Conservation (phyloP, 176 grass and related monocot species). For the Pontederia paniculata region DNA sequence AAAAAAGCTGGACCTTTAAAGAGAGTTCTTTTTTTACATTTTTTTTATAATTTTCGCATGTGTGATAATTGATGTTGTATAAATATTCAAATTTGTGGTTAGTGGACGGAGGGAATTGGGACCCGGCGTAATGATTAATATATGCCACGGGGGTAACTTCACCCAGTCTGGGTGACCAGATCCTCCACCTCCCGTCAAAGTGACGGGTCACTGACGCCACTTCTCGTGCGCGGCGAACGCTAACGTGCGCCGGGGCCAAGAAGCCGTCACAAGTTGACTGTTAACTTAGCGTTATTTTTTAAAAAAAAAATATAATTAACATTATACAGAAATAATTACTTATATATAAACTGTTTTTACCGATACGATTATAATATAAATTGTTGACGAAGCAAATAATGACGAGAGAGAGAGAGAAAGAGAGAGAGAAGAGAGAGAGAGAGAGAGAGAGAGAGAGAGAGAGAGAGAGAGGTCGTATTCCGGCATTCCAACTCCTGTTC, state of each 20-base stretch:
- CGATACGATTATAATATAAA: no score
- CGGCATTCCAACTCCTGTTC: constrained; percentile 9
- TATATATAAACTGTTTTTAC: no score
- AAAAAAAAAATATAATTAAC: background rate
- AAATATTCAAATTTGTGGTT: no score
- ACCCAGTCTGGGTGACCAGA: background rate
- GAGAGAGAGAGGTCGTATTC: constrained; percentile 8
- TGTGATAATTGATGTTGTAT: no score
- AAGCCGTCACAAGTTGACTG: background rate
- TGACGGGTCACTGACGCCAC: constrained; percentile 7
- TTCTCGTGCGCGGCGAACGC: background rate
- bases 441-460: background rate
- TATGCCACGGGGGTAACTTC: background rate
- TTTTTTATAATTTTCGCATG: no score
- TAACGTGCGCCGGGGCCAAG: background rate
- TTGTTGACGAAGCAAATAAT: constrained; percentile 1
- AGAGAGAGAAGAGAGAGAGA: no score
- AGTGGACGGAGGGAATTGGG: background rate
- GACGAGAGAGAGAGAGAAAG: background rate
- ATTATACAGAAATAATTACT: no score
- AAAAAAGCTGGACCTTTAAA: no score
- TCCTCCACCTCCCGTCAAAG: background rate
- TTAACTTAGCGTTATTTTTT: background rate
- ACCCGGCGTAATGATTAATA: background rate
- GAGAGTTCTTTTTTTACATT: no score